Base-by-base conservation (phyloP, 1,284 basidiomycete species). In the Pascua guehoae region DNA sequence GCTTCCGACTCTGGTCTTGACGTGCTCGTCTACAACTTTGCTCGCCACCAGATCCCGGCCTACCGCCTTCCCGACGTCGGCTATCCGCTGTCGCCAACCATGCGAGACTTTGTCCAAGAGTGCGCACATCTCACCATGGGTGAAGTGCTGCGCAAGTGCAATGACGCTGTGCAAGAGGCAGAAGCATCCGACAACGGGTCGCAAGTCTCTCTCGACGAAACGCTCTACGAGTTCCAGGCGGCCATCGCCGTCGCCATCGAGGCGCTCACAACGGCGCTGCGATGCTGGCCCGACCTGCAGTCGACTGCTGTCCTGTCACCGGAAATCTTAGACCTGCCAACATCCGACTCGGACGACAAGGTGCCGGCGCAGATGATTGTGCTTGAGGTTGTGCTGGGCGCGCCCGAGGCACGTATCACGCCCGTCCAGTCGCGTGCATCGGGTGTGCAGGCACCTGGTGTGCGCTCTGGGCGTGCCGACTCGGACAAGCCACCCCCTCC, bases 1-100 rank as follows among this genome's bases (percentile, higher is more conserved):
- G 75, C 75, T 8, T 73, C 70, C n/a, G 67, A 65, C 49, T 50
- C 60, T 14, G 74, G 72, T 10, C 67, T 79, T 47, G 80, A 81
- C 54, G 78, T 79, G 16, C 68, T 81, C 5, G 79, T 80, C 12
- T 81, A 81, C 74, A 78, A 79, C 66, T 81, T 81, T 69, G 80
- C 80, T 37, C 75, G 79, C 24, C 80, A 81, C 61, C 80, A 81
- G 67, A 80, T 81, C 59, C 80, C 80, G 4, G 79, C 80, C 4
- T 81, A 80, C 67, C 76, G 80, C 32, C 72, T 81, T 11, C 80
- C 80, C 0, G 79, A 81, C 55, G 79, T 81, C 18, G 59, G 67
- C 32, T 73, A 68, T 59, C 75, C 75, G 15, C 67, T 81, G 16
- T 73, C 75, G 2, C 63, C 72, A 2, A 67, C 73, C 45, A 79